Percentiles rank a stretch among this genome's conserved stretches.
These are phyloP conservation scores for Erythrophleum ivorense DNA, from an alignment of 331 rosid genomes.

Conservation along the genomic window DNA sequence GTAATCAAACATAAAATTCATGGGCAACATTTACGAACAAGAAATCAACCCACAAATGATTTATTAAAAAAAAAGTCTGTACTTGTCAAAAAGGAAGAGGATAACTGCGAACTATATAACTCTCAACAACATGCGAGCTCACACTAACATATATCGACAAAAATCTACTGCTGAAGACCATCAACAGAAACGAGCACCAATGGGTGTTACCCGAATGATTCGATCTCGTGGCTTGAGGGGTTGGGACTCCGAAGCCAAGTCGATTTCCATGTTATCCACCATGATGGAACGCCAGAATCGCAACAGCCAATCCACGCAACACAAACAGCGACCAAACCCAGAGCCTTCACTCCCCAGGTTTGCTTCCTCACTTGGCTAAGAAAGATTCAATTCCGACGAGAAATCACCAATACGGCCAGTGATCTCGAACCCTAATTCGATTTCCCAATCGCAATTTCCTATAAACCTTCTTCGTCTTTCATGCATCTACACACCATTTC, in stretches of 20 bases:
- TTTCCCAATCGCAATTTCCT: conserved; percentile 22
- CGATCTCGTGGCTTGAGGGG: conserved; percentile 68
- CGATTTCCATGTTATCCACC: conserved; percentile 78
- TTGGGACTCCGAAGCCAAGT: conserved; percentile 54
- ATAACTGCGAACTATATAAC: too few relatives aligned
- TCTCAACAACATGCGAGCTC: neutral
- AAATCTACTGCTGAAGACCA: conserved; percentile 23
- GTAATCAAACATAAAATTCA: neutral
- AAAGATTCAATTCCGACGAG: neutral
- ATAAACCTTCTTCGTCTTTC: neutral
- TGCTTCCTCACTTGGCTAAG: conserved; percentile 18
- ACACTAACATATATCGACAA: neutral
- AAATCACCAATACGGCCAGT: neutral
- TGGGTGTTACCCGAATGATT: conserved; percentile 59
- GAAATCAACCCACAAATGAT: neutral
- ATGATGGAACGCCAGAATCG: conserved; percentile 57
- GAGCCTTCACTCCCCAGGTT: conserved; percentile 73
- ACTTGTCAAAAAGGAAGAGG: too few relatives aligned
- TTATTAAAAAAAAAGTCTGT: neutral
- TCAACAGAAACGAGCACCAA: neutral
- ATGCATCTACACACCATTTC: neutral
- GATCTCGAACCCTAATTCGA: conserved; percentile 47
- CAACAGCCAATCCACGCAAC: conserved; percentile 59
- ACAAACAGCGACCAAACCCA: conserved; percentile 56
- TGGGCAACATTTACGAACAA: neutral